These are phyloP conservation scores for Hypsizygus marmoreus DNA, from an alignment of 768 basidiomycete species.

Conservation along the genomic window DNA sequence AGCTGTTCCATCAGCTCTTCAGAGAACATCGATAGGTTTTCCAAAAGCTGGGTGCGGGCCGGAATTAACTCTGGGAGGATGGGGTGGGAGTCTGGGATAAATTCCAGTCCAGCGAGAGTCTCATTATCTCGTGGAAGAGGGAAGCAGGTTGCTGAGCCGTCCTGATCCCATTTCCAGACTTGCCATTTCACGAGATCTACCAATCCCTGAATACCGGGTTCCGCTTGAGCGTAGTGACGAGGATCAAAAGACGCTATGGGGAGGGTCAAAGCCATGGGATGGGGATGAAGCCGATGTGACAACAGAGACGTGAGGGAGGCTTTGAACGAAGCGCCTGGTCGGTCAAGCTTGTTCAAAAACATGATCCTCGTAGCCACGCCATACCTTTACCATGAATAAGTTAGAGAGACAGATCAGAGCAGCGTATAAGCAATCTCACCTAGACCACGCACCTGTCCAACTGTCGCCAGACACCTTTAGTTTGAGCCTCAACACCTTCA, in stretches of 20 bases:
- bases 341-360: conserved; percentile 87
- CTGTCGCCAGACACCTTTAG: conserved; percentile 87
- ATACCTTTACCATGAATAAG: conserved; percentile 51
- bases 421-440: conserved; percentile 24
- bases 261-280: conserved; percentile 67
- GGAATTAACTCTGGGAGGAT: conserved; percentile 63
- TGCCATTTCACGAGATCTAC: conserved; percentile 86
- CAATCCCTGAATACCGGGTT: conserved; percentile 83
- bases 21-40: conserved; percentile 79
- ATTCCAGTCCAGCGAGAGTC: conserved; percentile 37
- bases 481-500: conserved; percentile 90
- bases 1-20: conserved; percentile 79
- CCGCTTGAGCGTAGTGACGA: conserved; percentile 64
- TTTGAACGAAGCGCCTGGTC: conserved; percentile 80
- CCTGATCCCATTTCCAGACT: conserved; percentile 71
- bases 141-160: conserved; percentile 44
- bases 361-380: conserved; percentile 76
- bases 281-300: conserved; percentile 72
- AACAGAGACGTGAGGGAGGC: conserved; percentile 74
- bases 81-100: conserved; percentile 66
- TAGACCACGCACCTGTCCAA: conserved; percentile 67
- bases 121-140: conserved; percentile 55
- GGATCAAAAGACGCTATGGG: conserved; percentile 79
- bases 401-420: conserved; percentile 4
- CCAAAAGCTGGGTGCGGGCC: conserved; percentile 72